These are phyloP conservation scores for Zizania latifolia DNA, from an alignment of 176 grass and related monocot genomes.

Conservation along the genomic window DNA sequence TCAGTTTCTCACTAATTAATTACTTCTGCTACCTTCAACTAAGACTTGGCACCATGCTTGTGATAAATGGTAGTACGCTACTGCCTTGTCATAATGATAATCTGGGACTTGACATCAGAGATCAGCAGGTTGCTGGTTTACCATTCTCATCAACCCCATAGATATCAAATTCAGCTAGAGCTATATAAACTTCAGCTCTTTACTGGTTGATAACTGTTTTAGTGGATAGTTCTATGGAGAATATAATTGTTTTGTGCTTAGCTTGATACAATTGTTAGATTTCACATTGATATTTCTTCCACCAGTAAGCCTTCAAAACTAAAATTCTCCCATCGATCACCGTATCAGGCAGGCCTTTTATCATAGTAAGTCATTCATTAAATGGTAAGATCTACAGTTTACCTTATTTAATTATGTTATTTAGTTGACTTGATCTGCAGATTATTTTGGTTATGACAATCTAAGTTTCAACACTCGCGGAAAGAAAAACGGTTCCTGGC, in stretches of 20 bases:
- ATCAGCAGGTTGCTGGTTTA: neutral
- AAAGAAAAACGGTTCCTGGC: neutral
- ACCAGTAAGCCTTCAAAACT: neutral
- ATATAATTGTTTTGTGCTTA: neutral
- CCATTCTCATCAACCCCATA: neutral
- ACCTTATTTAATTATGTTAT: neutral
- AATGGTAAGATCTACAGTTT: neutral
- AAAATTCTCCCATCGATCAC: neutral
- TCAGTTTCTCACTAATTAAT: neutral
- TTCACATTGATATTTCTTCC: neutral
- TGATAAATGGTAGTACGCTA: neutral
- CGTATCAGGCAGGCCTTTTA: neutral
- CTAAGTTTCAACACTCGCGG: neutral
- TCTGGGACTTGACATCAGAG: neutral
- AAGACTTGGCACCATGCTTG: neutral
- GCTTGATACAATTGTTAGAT: neutral
- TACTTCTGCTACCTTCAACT: neutral
- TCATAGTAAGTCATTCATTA: neutral
- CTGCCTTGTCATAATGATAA: neutral
- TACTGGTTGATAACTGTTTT: neutral
- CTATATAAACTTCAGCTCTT: neutral
- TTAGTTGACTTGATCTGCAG: neutral
- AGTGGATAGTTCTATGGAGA: neutral
- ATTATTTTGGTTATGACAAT: neutral
- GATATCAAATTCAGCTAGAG: neutral